These are phyloP conservation scores for Phoenix roebelenii DNA, from an alignment of 176 grass and related monocot genomes.

Conservation along the genomic window DNA sequence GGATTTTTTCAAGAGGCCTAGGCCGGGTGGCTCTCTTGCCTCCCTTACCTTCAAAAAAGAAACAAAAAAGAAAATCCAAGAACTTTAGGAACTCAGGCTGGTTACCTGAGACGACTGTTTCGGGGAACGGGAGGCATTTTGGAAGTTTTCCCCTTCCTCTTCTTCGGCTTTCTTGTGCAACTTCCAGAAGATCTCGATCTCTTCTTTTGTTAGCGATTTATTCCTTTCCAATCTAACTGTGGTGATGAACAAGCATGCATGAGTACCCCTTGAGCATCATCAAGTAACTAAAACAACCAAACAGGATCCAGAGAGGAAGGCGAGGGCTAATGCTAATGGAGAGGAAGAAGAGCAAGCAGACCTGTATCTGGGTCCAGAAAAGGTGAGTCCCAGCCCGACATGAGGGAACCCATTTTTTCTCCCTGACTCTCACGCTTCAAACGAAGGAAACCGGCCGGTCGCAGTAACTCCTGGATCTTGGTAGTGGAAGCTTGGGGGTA, in stretches of 20 bases:
- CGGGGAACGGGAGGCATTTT: too few species aligned
- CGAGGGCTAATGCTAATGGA: not conserved
- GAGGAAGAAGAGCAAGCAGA: not conserved
- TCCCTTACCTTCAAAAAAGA: too few species aligned
- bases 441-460: too few species aligned
- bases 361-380: constrained; percentile 34
- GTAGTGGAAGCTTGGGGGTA: too few species aligned
- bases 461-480: too few species aligned
- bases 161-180: constrained; percentile 24
- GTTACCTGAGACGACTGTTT: too few species aligned
- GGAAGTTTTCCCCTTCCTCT: constrained; percentile 8
- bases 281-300: too few species aligned
- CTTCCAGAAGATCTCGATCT: constrained; percentile 69
- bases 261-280: too few species aligned
- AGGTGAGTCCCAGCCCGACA: constrained; percentile 72
- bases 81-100: too few species aligned
- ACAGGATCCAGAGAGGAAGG: not conserved
- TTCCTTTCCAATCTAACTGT: constrained; percentile 48
- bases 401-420: constrained; percentile 72
- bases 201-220: constrained; percentile 68
- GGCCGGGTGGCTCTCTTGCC: too few species aligned
- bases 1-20: too few species aligned
- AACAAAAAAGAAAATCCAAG: too few species aligned
- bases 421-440: not conserved
- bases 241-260: not conserved